These are phyloP conservation scores for Eugenia klotzschiana DNA, from an alignment of 441 rosid species.

Conservation along the genomic window DNA sequence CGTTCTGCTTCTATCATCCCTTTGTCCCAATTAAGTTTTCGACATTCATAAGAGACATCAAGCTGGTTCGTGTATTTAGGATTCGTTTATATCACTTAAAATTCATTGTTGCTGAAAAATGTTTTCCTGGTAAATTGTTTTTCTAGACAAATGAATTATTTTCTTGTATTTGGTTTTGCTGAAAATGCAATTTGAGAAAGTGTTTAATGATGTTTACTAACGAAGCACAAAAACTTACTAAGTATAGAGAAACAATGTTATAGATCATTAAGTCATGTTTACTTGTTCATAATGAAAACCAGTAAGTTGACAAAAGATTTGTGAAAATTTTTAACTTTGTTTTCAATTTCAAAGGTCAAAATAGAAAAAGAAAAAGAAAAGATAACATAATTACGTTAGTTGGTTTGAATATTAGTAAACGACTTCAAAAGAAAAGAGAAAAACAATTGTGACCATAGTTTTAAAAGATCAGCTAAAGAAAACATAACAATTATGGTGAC, in stretches of 20 bases:
- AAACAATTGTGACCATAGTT: neutral
- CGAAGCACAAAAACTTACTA: neutral
- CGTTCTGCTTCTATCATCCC: too few species aligned
- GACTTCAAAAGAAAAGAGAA: neutral
- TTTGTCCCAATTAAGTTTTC: neutral
- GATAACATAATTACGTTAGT: neutral
- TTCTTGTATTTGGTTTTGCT: neutral
- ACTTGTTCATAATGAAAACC: neutral
- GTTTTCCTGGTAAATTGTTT: fast-evolving
- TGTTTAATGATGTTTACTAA: neutral
- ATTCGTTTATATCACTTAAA: neutral
- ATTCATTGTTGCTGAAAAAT: neutral
- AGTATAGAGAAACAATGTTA: neutral
- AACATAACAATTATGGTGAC: too few species aligned
- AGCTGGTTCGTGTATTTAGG: neutral
- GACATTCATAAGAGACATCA: neutral
- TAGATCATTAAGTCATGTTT: neutral
- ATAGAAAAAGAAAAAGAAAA: neutral
- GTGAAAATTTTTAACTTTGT: neutral
- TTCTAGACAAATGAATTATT: neutral
- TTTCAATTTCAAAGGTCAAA: neutral
- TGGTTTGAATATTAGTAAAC: neutral
- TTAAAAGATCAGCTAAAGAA: too few species aligned
- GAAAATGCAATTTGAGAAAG: neutral
- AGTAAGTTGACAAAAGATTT: neutral